Evolutionary conservation across 768 basidiomycete species (phyloP).

Genomic region (Holtermannia corniformis): DNA sequence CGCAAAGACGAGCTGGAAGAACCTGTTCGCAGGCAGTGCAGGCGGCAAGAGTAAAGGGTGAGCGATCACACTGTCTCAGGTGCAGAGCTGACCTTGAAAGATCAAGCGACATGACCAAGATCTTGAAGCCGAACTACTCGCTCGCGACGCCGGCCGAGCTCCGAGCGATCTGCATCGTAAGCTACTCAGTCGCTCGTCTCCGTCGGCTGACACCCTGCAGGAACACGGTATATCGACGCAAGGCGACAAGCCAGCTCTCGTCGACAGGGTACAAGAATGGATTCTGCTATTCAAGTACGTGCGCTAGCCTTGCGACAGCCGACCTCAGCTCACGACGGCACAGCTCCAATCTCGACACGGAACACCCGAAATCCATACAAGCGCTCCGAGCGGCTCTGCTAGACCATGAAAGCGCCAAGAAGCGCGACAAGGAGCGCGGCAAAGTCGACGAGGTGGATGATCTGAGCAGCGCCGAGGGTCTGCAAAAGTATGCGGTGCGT

Average conservation of each 20-base stretch:
- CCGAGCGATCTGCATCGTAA: slow-evolving; percentile 12
- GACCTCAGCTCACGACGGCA: neutral
- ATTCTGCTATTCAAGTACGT: slow-evolving; percentile 37
- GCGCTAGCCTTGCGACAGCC: neutral
- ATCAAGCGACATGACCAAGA: slow-evolving; percentile 16
- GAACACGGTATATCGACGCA: slow-evolving; percentile 23
- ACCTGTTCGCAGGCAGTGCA: slow-evolving; percentile 30
- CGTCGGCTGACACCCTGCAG: slow-evolving; percentile 5
- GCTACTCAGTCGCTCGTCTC: neutral
- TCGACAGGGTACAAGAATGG: slow-evolving; percentile 32
- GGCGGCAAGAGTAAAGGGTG: slow-evolving; percentile 15
- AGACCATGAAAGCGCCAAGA: slow-evolving; percentile 18
- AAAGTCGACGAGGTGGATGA: slow-evolving; percentile 18
- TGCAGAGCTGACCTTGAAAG: neutral
- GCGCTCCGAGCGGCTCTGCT: slow-evolving; percentile 26
- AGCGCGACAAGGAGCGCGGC: slow-evolving; percentile 32
- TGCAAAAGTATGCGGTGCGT: slow-evolving; percentile 15
- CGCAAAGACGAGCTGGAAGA: slow-evolving; percentile 34
- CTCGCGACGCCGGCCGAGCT: slow-evolving; percentile 32
- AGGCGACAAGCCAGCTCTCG: slow-evolving; percentile 29
- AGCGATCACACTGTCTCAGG: neutral
- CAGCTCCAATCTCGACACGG: slow-evolving; percentile 37
- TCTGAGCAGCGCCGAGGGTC: slow-evolving; percentile 16
- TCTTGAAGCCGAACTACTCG: slow-evolving; percentile 35
- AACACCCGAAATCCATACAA: slow-evolving; percentile 29